These are phyloP conservation scores for Hymenoscyphus fructigenus DNA, from an alignment of 2,329 filamentous ascomycete species.

Conservation along the genomic window DNA sequence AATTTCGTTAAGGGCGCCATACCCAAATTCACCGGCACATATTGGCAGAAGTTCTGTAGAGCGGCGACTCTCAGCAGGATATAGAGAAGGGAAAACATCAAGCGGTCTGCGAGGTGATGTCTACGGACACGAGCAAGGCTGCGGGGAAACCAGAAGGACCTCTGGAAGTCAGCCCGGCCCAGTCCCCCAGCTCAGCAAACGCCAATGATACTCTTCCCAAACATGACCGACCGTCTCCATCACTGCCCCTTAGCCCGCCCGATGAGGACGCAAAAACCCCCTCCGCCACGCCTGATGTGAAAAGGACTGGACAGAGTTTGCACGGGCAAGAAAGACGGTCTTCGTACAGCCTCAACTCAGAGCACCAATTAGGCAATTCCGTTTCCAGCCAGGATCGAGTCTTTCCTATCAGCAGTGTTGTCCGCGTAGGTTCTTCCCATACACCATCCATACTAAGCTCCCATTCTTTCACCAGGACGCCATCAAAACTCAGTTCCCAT, in stretches of 20 bases:
- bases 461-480: background rate
- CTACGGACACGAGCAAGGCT: background rate
- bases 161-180: background rate
- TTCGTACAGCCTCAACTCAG: background rate
- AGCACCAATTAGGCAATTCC: background rate
- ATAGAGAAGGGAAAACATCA: background rate
- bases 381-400: conserved; percentile 24
- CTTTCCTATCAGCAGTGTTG: conserved; percentile 34
- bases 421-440: conserved; percentile 31
- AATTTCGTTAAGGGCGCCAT: background rate
- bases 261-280: background rate
- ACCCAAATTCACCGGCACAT: background rate
- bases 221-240: background rate
- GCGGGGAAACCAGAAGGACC: background rate
- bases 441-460: conserved; percentile 20
- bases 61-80: background rate
- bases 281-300: background rate
- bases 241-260: background rate
- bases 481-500: conserved; percentile 5
- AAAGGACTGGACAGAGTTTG: background rate
- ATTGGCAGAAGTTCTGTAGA: background rate
- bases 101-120: background rate
- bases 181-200: background rate
- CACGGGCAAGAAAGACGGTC: background rate
- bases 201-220: background rate